Conservation (phyloP, 2,329 filamentous ascomycete species). For the Phyllosticta citriasiana region DNA sequence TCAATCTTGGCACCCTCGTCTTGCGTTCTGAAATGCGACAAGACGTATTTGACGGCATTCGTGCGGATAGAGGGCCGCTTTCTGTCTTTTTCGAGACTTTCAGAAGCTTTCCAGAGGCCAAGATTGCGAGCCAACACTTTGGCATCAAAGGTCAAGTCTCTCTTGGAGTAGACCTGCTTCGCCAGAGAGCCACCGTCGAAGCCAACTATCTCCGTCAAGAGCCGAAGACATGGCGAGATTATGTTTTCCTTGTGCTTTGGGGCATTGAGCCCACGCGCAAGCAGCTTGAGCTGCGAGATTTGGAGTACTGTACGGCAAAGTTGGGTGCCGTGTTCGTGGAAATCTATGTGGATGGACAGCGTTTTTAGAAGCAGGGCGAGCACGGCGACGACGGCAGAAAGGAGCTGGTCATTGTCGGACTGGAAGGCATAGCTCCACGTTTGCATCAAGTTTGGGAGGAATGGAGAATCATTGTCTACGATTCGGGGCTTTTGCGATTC, state of each 20-base stretch:
- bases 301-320: slow-evolving; percentile 76
- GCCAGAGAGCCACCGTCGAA: slow-evolving; percentile 80
- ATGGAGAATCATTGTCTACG: slow-evolving; percentile 47
- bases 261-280: slow-evolving; percentile 68
- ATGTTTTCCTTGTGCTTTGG: slow-evolving; percentile 78
- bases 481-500: slow-evolving; percentile 44
- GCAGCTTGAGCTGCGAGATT: slow-evolving; percentile 67
- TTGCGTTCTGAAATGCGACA: slow-evolving; percentile 70
- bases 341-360: slow-evolving; percentile 62
- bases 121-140: slow-evolving; percentile 74
- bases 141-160: slow-evolving; percentile 60
- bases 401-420: slow-evolving; percentile 67
- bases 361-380: slow-evolving; percentile 73
- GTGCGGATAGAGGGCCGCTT: slow-evolving; percentile 71
- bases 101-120: slow-evolving; percentile 49
- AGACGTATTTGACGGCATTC: slow-evolving; percentile 70
- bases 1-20: slow-evolving; percentile 70
- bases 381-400: slow-evolving; percentile 71
- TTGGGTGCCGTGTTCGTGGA: slow-evolving; percentile 63
- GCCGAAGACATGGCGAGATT: slow-evolving; percentile 75
- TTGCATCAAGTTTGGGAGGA: slow-evolving; percentile 71
- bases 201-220: slow-evolving; percentile 74
- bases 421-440: slow-evolving; percentile 78
- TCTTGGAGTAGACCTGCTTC: slow-evolving; percentile 63
- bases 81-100: slow-evolving; percentile 50